Evolutionary conservation across 2,329 filamentous ascomycete species (phyloP).

Genomic region (Xylaria sp.): DNA sequence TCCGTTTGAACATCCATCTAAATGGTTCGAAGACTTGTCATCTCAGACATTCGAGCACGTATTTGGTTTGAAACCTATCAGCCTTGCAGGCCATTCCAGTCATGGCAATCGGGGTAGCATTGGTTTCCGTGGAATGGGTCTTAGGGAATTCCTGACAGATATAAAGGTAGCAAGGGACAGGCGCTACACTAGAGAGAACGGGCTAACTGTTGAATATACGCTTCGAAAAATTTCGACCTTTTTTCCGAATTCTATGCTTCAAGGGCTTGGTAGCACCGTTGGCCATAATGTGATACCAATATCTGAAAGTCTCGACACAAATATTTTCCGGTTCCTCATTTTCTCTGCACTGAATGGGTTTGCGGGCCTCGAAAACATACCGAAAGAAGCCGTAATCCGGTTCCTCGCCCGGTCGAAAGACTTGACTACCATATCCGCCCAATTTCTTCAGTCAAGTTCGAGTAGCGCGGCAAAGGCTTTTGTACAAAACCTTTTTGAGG

Average conservation of each 20-base stretch:
- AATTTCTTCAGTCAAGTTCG: not conserved
- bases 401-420: not conserved
- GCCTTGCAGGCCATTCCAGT: not conserved
- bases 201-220: not conserved
- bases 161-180: no score
- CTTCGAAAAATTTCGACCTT: not conserved
- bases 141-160: not conserved
- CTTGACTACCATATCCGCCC: not conserved
- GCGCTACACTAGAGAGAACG: no score
- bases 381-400: not conserved
- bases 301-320: not conserved
- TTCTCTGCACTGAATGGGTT: slow-evolving; percentile 3
- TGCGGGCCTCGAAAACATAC: not conserved
- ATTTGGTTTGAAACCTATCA: not conserved
- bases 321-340: not conserved
- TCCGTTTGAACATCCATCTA: not conserved
- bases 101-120: not conserved
- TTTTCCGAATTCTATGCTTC: not conserved
- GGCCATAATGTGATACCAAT: not conserved
- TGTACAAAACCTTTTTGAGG: not conserved
- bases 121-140: not conserved
- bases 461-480: not conserved
- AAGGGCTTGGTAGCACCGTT: not conserved
- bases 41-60: not conserved
- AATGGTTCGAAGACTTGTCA: not conserved